Conservation (phyloP, 108 stramenopile genomes). For the Pseudonitzschia delicatissima region DNA sequence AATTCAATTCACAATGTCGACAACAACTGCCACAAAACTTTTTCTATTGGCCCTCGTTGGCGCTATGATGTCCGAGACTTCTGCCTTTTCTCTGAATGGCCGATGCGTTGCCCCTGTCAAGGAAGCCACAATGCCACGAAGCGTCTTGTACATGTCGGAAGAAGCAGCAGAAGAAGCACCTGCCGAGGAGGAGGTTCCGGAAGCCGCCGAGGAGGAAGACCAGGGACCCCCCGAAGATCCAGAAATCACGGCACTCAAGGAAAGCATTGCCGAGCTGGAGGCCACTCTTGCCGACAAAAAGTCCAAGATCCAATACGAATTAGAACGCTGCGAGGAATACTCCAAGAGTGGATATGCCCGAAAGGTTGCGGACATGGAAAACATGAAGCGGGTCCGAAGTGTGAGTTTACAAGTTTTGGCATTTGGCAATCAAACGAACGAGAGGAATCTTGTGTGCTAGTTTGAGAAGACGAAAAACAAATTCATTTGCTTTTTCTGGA, state of each 20-base stretch:
- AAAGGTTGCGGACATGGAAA: constrained; percentile 79
- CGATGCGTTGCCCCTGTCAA: no score
- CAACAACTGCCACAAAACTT: no score
- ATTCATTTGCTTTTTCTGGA: no score
- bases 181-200: background rate
- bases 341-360: constrained; percentile 74
- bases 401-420: constrained; percentile 35
- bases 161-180: background rate
- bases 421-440: no score
- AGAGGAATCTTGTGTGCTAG: no score
- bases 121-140: no score
- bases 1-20: no score
- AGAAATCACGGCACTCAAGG: constrained; percentile 64
- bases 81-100: no score
- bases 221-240: constrained; percentile 24
- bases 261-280: constrained; percentile 66
- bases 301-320: constrained; percentile 29
- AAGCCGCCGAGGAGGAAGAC: background rate
- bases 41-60: no score
- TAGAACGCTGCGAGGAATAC: constrained; percentile 64
- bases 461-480: no score
- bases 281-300: constrained; percentile 48
- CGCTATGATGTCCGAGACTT: no score
- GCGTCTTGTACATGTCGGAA: background rate
- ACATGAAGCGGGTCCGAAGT: constrained; percentile 61